Percentiles rank a stretch among this genome's conserved stretches.
Conservation (phyloP, 805 yeast species). For the Candida arabinofermentans region DNA sequence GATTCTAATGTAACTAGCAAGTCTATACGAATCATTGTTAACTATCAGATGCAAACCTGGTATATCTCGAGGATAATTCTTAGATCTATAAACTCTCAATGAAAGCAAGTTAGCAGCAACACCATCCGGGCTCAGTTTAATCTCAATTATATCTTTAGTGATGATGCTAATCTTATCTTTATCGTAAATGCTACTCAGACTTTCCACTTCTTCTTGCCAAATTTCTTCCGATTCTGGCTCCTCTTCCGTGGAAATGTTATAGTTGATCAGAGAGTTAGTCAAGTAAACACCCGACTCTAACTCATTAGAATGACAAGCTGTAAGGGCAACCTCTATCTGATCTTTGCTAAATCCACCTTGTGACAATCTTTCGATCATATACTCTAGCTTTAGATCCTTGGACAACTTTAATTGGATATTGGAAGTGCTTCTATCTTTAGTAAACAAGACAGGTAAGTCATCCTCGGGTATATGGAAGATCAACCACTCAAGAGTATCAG, state of each 20-base stretch:
- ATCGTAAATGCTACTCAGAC: constrained; percentile 55
- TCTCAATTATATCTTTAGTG: constrained; percentile 30
- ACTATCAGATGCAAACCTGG: constrained; percentile 65
- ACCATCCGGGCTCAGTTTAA: constrained; percentile 32
- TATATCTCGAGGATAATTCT: constrained; percentile 56
- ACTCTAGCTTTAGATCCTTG: constrained; percentile 50
- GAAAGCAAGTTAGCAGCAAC: constrained; percentile 28
- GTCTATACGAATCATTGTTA: constrained; percentile 38
- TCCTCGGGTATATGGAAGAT: constrained; percentile 91
- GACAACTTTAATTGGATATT: constrained; percentile 53
- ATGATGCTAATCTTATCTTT: constrained; percentile 36
- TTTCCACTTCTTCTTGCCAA: constrained; percentile 77
- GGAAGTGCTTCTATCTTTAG: constrained; percentile 53
- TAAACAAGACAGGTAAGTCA: constrained; percentile 71
- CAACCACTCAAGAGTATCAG: constrained; percentile 67
- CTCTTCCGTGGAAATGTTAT: constrained; percentile 11
- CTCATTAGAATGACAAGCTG: constrained; percentile 41
- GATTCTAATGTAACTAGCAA: constrained; percentile 68
- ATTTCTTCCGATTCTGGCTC: constrained; percentile 29
- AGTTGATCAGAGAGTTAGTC: constrained; percentile 36
- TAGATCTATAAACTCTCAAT: constrained; percentile 41
- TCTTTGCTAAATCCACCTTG: constrained; percentile 70
- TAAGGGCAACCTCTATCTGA: constrained; percentile 50
- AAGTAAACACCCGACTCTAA: constrained; percentile 45
- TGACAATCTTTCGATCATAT: constrained; percentile 51